Base-by-base conservation (phyloP, 2,329 filamentous ascomycete genomes). In the Colletotrichum lupini region DNA sequence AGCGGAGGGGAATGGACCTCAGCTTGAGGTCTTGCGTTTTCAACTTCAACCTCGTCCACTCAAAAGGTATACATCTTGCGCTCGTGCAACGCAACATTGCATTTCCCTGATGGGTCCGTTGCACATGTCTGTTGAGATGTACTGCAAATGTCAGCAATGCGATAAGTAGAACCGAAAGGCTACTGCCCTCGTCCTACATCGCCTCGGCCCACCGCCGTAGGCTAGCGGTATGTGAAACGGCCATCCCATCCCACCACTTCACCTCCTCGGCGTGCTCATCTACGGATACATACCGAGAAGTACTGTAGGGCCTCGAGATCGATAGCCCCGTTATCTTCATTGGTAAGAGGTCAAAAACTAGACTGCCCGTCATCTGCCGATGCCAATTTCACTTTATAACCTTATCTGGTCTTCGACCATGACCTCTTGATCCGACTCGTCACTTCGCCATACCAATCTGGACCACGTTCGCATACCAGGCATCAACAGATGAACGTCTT, bases 181-280 rank as follows among this genome's bases (percentile, higher is more conserved):
- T 35, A 12, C 57, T 59, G 32, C 26, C 57, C 28, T 46, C 4
- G 42, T 9, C 30, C 14, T 3, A 35, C 28, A 16, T 42, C n/a
- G 49, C 30, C 8, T 42, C 42, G 37, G 69, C 22, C 52, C 35
- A 16, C 30, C 49, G 63, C 68, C 32, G 26, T 24, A 14, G 30
- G 24, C 52, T 72, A 62, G 28, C 67, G 30, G 26, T 55, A 70
- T 26, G 62, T 70, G 70, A 73, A 73, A 73, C 70, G 55, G 30
- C 70, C 59, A 70, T 73, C 53, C 55, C 70, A 56, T 59, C 66
- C 22, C 24, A 60, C 49, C 64, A 57, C 52, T 57, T 63, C 35
- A 24, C 56, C 64, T 61, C 42, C 46, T 49, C 32, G 56, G 63
- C 49, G 19, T 37, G 28, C 46, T 49, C 49, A 57, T 72, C 65